Conservation (phyloP, 208 protist genomes). For the Trypanosoma brucei region DNA sequence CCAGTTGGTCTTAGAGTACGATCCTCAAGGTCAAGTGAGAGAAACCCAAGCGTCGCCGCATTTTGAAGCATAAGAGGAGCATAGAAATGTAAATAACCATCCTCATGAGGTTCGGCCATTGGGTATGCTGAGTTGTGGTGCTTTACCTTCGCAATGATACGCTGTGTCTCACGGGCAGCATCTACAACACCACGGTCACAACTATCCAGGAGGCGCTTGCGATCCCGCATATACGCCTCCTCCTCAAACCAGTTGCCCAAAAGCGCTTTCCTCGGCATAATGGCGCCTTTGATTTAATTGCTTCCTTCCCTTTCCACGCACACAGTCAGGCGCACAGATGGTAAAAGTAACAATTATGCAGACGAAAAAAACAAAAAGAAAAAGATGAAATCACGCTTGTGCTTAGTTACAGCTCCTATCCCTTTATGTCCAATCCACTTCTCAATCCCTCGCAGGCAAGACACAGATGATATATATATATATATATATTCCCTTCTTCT, state of each 20-base stretch:
- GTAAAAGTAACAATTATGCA: neutral
- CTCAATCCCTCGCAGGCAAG: no score
- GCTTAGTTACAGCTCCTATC: no score
- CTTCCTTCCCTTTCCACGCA: neutral
- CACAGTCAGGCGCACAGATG: neutral
- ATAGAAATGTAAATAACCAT: conserved; percentile 78
- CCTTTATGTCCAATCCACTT: no score
- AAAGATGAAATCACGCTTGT: no score
- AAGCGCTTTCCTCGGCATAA: conserved; percentile 70
- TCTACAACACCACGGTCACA: conserved; percentile 54
- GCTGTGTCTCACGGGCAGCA: conserved; percentile 48
- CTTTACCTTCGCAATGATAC: conserved; percentile 64
- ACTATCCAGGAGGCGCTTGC: conserved; percentile 68
- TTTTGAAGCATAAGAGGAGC: conserved; percentile 81
- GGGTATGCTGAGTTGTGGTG: conserved; percentile 75
- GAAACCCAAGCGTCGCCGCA: conserved; percentile 60
- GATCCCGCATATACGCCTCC: conserved; percentile 70
- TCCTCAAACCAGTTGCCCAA: conserved; percentile 87
- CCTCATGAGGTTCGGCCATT: conserved; percentile 39
- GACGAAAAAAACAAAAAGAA: no score
- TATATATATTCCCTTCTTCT: no score
- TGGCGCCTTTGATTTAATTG: conserved; percentile 1
- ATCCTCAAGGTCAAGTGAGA: conserved; percentile 85
- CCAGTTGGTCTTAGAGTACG: conserved; percentile 37
- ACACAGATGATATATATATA: no score